Evolutionary conservation across 148 eudicot species (phyloP).

Genomic region (Gaultheria prostrata): DNA sequence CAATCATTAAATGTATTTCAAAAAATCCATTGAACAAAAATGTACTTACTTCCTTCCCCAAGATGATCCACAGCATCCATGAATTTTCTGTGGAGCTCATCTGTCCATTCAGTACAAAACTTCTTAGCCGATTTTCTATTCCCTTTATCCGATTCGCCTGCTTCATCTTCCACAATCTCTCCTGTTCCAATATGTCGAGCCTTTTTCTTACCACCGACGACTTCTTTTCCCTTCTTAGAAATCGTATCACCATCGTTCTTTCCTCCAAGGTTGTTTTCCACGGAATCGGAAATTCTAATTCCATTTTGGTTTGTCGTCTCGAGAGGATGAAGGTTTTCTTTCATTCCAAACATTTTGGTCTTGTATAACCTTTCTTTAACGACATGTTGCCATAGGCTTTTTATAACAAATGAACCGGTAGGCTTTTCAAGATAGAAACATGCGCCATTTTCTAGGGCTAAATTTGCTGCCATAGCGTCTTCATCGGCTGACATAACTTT

Average conservation of each 20-base stretch:
- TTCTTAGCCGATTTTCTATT: background rate
- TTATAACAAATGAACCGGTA: background rate
- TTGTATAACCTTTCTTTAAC: background rate
- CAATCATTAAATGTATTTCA: background rate
- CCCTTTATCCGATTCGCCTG: background rate
- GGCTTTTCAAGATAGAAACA: constrained; percentile 14
- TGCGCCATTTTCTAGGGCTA: constrained; percentile 4
- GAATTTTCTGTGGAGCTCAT: constrained; percentile 16
- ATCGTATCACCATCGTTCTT: background rate
- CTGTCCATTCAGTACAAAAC: background rate
- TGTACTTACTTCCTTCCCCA: constrained; percentile 17
- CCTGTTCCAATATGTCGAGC: background rate
- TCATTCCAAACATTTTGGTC: background rate
- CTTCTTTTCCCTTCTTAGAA: background rate
- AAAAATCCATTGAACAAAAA: background rate
- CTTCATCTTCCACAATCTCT: background rate
- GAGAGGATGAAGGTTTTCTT: background rate
- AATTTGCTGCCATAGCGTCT: constrained; percentile 8
- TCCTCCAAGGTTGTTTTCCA: background rate
- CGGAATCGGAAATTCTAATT: background rate
- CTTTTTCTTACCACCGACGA: background rate
- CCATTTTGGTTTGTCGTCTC: background rate
- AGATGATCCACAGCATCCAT: constrained; percentile 16
- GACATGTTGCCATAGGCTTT: constrained; percentile 11
- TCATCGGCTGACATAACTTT: constrained; percentile 8